Evolutionary conservation across 768 basidiomycete species (phyloP), one percentile per base, ranked within the genome.

Genomic region (Lentinula aciculospora): DNA sequence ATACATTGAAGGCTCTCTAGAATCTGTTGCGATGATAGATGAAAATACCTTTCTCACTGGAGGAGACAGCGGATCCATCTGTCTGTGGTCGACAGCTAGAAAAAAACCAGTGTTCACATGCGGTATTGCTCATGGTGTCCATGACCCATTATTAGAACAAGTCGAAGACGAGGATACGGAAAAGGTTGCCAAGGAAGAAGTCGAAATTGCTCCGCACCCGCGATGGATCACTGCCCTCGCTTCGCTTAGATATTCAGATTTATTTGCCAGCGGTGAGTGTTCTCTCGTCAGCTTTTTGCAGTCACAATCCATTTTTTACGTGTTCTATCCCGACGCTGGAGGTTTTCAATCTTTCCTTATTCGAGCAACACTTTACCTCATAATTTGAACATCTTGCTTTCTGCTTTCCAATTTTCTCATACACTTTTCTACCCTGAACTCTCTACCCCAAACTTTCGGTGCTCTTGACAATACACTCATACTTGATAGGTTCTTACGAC

Each of bases 51-150:
- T 98, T 68, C 72, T 98, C 36, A 95, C 86, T 61, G 96, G 96
- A 1, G 97, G 97, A 3, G 95, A 99, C 69, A 95, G 91, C 66
- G 97, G 96, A 94, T 94, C 69, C 60, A 89, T 81, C 66, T 90
- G 82, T 60, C 79, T 99, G 3, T 99, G 96, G 94, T 83, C 80
- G 29, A 97, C 84, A 9, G 81, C 82, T 60, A 96, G 94, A 79
- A 98, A 98, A 77, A 98, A 98, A 71, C 93, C 97, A 0, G 74
- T 96, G 44, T 97, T 91, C 71, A 92, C 88, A 0, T 83, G 89
- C 58, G 78, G 88, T 5, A 74, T 98, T 45, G 91, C 93, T 3
- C 97, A 99, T 68, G 97, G 97, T 4, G 72, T 94, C 44, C 80
- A 89, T 62, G 83, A 89, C 39, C 51, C 51, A 21, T 39, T 39